phyloP scores from a whole-genome alignment of 176 grass and related monocot species.

The Cenchrus fungigraminus region DNA sequence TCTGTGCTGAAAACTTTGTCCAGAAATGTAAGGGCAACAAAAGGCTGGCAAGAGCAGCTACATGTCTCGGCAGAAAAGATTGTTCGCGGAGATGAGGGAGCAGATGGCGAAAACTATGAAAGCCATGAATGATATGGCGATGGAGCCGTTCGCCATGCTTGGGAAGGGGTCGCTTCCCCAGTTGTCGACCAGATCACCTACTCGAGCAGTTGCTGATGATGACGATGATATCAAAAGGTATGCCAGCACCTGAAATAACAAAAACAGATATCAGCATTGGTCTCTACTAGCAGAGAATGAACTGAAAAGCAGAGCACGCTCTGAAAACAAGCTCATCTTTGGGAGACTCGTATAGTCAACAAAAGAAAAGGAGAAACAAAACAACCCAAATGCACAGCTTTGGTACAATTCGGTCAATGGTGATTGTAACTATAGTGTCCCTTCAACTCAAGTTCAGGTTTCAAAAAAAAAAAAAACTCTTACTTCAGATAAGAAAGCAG shows the following conservation, averaged over 20 bases:
- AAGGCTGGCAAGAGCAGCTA: conserved; percentile 32
- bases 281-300: too few species aligned
- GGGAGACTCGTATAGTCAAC: too few species aligned
- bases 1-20: conserved; percentile 19
- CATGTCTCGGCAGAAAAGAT: conserved; percentile 70
- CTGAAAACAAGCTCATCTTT: too few species aligned
- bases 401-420: too few species aligned
- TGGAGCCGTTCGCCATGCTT: conserved; percentile 80
- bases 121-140: conserved; percentile 83
- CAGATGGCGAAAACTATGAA: conserved; percentile 75
- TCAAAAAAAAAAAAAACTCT: background rate
- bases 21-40: conserved; percentile 7
- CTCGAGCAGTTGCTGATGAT: conserved; percentile 82
- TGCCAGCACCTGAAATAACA: conserved; percentile 54
- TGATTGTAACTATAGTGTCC: too few species aligned
- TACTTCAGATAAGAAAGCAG: background rate
- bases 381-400: too few species aligned
- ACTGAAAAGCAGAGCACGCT: too few species aligned
- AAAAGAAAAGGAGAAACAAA: too few species aligned
- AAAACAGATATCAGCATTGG: too few species aligned
- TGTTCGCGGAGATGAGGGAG: conserved; percentile 87
- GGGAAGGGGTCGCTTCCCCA: conserved; percentile 90
- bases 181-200: conserved; percentile 74
- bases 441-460: too few species aligned
- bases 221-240: conserved; percentile 93